Base-by-base conservation (phyloP, 139 green algal species). In the Desmodesmus armatus region DNA sequence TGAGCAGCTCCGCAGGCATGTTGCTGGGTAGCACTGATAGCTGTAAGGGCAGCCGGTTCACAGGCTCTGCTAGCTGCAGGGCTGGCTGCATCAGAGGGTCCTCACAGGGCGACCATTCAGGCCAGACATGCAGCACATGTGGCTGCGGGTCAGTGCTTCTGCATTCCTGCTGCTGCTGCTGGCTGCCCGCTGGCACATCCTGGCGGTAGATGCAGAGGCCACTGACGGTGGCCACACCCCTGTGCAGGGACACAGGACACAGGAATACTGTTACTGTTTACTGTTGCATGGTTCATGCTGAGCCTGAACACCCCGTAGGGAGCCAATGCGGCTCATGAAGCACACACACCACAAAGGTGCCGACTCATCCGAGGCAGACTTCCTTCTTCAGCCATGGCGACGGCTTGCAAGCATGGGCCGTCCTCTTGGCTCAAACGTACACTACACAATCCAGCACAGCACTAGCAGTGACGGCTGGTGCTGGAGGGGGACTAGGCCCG, bases 21-120 rank as follows among this genome's bases (percentile, higher is more conserved):
- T 67, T 86, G 67, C 85, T 92, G 3, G 91, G 83, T 53, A 89
- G 79, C 21, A 94, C 86, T 19, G 66, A 23, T 31, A 94, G n/a
- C 31, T 60, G 77, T 49, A 91, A 58, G 15, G 29, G 3, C 39
- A 86, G 80, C 85, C 53, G 35, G 39, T 80, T 39, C 29, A 47
- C 55, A 33, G 58, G 37, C 63, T 41, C 23, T 43, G 62, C 82
- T 62, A 87, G 29, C 75, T 55, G 25, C n/a, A 79, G 15, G 25
- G 80, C 76, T 31, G 35, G 27, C 33, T 72, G 76, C 76, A 82
- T 43, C 53, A 67, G 47, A 29, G 47, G 76, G 55, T 82, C 55
- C 53, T 71, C 44, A 5, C 55, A 53, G 25, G 55, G 17, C 7
- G 37, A 35, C 9, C 53, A 72, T 9, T 71, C 25, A 47, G 76